A percentile compares a stretch with the other conserved stretches of the same genome.
Evolutionary conservation across 148 eudicot genomes (phyloP).

Genomic region (Fagopyrum tataricum): DNA sequence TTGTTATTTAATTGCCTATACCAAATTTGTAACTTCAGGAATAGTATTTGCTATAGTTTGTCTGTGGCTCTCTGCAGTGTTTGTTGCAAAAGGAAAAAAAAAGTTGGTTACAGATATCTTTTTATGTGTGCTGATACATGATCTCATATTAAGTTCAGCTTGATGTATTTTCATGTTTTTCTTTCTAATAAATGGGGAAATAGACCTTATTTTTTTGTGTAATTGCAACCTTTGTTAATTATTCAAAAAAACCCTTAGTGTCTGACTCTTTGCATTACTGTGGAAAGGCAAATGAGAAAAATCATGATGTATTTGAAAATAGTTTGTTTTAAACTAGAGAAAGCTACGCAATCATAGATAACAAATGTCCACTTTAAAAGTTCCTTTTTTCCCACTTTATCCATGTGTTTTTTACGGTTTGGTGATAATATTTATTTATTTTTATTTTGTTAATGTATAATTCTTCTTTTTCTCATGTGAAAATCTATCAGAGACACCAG

Average conservation of each 20-base stretch:
- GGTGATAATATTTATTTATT: not conserved
- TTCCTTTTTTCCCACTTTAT: not conserved
- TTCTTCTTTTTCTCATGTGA: constrained; percentile 6
- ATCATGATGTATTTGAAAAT: not conserved
- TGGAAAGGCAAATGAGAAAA: not conserved
- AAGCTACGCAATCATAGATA: not conserved
- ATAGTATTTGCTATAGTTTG: not conserved
- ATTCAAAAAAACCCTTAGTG: not conserved
- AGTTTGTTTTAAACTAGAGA: not conserved
- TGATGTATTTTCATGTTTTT: not conserved
- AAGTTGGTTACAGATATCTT: not conserved
- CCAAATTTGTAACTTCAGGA: not conserved
- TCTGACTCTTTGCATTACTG: constrained; percentile 5
- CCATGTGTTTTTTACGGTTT: not conserved
- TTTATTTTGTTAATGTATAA: not conserved
- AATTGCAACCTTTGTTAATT: not conserved
- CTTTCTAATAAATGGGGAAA: not conserved
- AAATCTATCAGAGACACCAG: constrained; percentile 59
- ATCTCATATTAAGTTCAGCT: not conserved
- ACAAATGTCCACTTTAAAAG: not conserved
- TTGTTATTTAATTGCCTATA: not conserved
- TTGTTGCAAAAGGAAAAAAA: not conserved
- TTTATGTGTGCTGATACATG: not conserved
- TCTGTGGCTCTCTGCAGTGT: not conserved
- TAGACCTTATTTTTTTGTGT: not conserved